Evolutionary conservation across 495 filamentous ascomycete genomes (phyloP).

Genomic region (Xylaria curta): DNA sequence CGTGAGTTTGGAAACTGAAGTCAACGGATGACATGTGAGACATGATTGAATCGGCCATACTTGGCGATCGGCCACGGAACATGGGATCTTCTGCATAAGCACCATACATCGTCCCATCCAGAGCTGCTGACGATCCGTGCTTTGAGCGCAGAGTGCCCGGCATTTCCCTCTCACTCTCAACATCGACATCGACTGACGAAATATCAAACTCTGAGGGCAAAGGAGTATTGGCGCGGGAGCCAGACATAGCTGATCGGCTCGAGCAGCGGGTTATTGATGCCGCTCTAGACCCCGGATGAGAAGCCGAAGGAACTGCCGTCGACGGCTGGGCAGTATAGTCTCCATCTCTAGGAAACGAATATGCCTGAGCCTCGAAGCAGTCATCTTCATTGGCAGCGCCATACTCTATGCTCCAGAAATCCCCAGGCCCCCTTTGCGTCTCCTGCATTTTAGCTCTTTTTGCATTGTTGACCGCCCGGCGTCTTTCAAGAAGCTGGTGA

Average conservation of each 20-base stretch:
- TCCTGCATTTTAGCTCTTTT: conserved; percentile 55
- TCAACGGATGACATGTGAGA: conserved; percentile 66
- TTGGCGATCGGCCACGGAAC: conserved; percentile 62
- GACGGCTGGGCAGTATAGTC: conserved; percentile 30
- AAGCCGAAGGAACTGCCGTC: conserved; percentile 36
- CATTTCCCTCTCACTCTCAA: conserved; percentile 54
- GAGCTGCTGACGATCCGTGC: conserved; percentile 59
- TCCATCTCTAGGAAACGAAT: conserved; percentile 44
- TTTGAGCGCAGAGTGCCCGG: conserved; percentile 51
- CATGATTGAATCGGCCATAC: conserved; percentile 65
- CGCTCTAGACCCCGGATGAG: conserved; percentile 45
- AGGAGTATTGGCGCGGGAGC: conserved; percentile 52
- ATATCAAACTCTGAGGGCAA: conserved; percentile 52
- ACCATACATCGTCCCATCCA: conserved; percentile 80
- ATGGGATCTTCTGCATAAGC: conserved; percentile 65
- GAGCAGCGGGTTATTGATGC: conserved; percentile 54
- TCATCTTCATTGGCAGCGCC: conserved; percentile 70
- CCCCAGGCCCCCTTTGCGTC: conserved; percentile 52
- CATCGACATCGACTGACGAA: conserved; percentile 39
- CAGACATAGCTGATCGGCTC: conserved; percentile 50
- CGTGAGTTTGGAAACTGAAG: conserved; percentile 53
- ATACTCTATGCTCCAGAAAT: conserved; percentile 83
- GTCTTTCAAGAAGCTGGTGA: conserved; percentile 60
- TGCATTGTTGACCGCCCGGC: conserved; percentile 62
- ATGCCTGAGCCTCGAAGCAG: conserved; percentile 42